These are phyloP conservation scores for Aspergillus sp. DNA, from an alignment of 2,329 filamentous ascomycete species.

Conservation along the genomic window DNA sequence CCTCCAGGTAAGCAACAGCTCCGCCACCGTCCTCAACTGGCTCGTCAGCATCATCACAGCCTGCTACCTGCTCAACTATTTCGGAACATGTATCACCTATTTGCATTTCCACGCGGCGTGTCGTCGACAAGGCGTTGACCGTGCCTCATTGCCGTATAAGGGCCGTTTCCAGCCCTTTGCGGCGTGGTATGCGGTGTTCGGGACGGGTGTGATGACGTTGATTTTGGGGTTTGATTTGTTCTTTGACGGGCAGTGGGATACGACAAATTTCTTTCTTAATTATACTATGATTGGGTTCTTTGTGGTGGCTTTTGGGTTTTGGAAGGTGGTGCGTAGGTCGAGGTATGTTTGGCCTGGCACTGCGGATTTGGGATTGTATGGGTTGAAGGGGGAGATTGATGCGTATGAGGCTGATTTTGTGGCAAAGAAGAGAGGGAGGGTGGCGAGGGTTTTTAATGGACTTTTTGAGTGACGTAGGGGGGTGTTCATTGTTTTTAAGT, in stretches of 20 bases:
- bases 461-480: slow-evolving; percentile 7
- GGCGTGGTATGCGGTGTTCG: slow-evolving; percentile 63
- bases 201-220: slow-evolving; percentile 66
- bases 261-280: slow-evolving; percentile 67
- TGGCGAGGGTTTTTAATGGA: slow-evolving; percentile 1
- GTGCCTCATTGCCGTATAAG: slow-evolving; percentile 67
- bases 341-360: slow-evolving; percentile 54
- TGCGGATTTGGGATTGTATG: slow-evolving; percentile 51
- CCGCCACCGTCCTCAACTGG: slow-evolving; percentile 60
- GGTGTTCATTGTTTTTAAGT: too few relatives aligned
- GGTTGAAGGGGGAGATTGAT: slow-evolving; percentile 28
- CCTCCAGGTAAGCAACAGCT: slow-evolving; percentile 64
- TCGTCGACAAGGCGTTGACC: slow-evolving; percentile 63
- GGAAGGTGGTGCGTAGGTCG: slow-evolving; percentile 66
- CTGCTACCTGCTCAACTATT: slow-evolving; percentile 34
- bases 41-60: slow-evolving; percentile 31
- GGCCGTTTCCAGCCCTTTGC: slow-evolving; percentile 67
- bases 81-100: slow-evolving; percentile 66
- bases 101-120: slow-evolving; percentile 69
- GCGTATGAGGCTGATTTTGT: slow-evolving; percentile 19
- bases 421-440: slow-evolving; percentile 1
- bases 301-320: slow-evolving; percentile 62
- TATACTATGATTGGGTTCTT: slow-evolving; percentile 67
- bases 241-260: slow-evolving; percentile 61
- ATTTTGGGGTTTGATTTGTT: slow-evolving; percentile 73